Evolutionary conservation across 2,329 filamentous ascomycete genomes (phyloP).

Genomic region (Cylindrodendrum hubeiense): DNA sequence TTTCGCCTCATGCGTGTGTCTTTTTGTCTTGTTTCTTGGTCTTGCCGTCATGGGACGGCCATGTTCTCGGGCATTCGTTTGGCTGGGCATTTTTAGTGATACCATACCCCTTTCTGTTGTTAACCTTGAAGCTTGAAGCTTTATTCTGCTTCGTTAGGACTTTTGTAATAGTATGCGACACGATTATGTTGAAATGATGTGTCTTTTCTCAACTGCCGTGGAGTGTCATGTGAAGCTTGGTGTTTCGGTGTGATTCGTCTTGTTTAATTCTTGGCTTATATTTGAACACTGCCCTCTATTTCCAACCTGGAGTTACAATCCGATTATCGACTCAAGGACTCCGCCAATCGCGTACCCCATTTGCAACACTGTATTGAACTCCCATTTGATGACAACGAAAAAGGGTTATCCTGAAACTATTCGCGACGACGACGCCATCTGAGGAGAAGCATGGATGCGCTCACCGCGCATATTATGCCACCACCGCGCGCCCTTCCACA

Average conservation of each 20-base stretch:
- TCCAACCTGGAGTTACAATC: neutral
- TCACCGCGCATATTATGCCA: constrained; percentile 47
- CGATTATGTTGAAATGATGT: constrained; percentile 20
- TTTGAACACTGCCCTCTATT: neutral
- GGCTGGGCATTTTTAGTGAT: constrained; percentile 50
- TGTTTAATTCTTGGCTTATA: neutral
- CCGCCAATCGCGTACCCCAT: too few species aligned
- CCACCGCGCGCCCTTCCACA: constrained; percentile 48
- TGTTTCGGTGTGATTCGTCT: neutral
- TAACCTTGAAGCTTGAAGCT: constrained; percentile 24
- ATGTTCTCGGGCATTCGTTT: constrained; percentile 42
- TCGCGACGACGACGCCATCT: neutral
- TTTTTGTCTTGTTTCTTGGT: constrained; percentile 31
- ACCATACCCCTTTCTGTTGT: constrained; percentile 46
- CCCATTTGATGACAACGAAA: neutral
- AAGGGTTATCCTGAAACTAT: neutral
- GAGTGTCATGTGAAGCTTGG: neutral
- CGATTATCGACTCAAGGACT: neutral
- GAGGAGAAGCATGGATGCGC: constrained; percentile 27
- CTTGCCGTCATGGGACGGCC: constrained; percentile 31
- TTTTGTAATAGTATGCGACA: constrained; percentile 40
- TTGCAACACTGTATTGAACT: too few species aligned
- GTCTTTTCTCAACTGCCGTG: neutral
- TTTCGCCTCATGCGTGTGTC: constrained; percentile 36
- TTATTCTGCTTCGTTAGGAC: constrained; percentile 30